Evolutionary conservation across 2,329 filamentous ascomycete genomes (phyloP), one percentile per base, ranked within the genome.

Genomic region (Neonectria ditissima): DNA sequence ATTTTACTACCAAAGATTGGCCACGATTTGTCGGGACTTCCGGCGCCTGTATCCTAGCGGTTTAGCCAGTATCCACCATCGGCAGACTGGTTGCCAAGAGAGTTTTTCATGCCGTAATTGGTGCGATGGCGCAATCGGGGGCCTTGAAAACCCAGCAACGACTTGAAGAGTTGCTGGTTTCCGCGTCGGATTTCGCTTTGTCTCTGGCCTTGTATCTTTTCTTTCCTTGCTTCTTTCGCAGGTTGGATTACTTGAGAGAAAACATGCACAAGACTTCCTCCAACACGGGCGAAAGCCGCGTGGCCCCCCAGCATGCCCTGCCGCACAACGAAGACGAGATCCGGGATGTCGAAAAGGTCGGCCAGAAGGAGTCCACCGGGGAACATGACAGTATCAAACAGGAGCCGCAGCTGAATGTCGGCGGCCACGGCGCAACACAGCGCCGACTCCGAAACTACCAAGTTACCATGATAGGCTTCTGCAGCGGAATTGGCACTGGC

Each of bases 391-490:
- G 56, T 26, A 28, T 30, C 47, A 62, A 62, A 32, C 43, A 69
- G 13, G 63, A 67, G 45, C 69, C 66, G 5, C 62, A 72, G 32
- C 70, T 72, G 14, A 72, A 70, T 24, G 62, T 63, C 2, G 70
- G 70, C 4, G 70, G 70, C 0, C 69, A 72, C 13, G 70, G 66
- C 0, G 60, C 70, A 32, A 72, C 70, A 0, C 70, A 72, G 18
- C 59, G 70, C 41, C 59, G 69, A 1, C 39, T 72, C 30, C 70
- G 72, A 5, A 62, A 61, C 2, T 72, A 72, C 13, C 70, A 73
- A 13, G 66, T 73, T 24, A 73, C 70, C 0, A 73, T 71, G 68
- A 73, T 73, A 7, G 69, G 70, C 22, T 66, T 73, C 16, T 68
- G 68, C 34, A 68, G 68, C 53, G 70, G 68, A 8, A 73, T 73